Percentiles rank a stretch among this genome's conserved stretches.
Conservation (phyloP, 306 rosid species). For the Cucurbita moschata region DNA sequence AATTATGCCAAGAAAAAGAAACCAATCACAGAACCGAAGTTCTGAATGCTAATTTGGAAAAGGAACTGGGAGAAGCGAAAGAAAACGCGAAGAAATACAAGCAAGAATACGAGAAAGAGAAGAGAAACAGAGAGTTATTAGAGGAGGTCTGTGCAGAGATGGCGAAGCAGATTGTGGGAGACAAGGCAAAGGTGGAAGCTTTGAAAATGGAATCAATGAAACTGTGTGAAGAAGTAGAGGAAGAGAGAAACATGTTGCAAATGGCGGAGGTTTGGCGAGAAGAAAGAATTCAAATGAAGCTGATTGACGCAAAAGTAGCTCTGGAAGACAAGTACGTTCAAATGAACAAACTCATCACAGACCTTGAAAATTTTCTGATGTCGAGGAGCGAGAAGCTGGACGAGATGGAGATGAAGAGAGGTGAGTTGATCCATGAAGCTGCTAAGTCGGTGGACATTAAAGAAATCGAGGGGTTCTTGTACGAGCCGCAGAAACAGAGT, state of each 20-base stretch:
- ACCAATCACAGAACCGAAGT: constrained; percentile 18
- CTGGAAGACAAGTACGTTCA: constrained; percentile 37
- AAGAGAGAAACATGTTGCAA: constrained; percentile 55
- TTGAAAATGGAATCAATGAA: constrained; percentile 22
- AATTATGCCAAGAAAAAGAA: constrained; percentile 30
- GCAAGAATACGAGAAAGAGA: constrained; percentile 33
- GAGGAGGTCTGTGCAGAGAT: constrained; percentile 34
- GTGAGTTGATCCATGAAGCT: constrained; percentile 22
- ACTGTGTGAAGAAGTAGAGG: constrained; percentile 28
- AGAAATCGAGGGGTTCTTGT: constrained; percentile 15
- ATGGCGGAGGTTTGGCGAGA: constrained; percentile 55
- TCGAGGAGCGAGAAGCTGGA: constrained; percentile 24
- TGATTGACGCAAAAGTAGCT: constrained; percentile 41
- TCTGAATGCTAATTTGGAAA: constrained; percentile 19
- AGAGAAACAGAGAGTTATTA: constrained; percentile 21
- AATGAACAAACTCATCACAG: constrained; percentile 30
- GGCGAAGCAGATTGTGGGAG: constrained; percentile 27
- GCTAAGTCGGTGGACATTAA: constrained; percentile 21
- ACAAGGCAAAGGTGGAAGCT: constrained; percentile 21
- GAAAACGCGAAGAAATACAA: constrained; percentile 12
- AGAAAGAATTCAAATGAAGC: constrained; percentile 59
- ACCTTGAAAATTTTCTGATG: constrained; percentile 25
- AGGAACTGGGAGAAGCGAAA: constrained; percentile 27
- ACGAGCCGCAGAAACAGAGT: constrained; percentile 17
- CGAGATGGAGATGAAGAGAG: constrained; percentile 18